A percentile compares a stretch with the other conserved stretches of the same genome.
These are phyloP conservation scores for Fusarium floridanum DNA, from an alignment of 2,329 filamentous ascomycete genomes.

Conservation along the genomic window DNA sequence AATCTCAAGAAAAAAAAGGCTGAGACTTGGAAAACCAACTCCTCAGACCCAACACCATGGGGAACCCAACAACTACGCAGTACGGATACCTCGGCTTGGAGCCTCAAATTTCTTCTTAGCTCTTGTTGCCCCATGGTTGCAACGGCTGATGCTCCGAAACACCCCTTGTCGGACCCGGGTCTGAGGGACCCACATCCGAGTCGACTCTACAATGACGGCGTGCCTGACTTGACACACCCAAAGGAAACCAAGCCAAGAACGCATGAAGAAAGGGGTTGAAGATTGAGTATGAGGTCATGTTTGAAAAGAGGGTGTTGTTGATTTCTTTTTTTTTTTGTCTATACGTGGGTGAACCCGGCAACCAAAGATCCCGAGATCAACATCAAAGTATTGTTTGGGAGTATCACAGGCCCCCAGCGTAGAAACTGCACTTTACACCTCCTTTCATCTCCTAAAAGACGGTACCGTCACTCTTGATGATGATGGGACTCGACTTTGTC, in stretches of 20 bases:
- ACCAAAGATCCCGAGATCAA: neutral
- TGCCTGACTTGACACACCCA: neutral
- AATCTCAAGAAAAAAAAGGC: neutral
- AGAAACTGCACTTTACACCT: neutral
- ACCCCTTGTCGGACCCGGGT: slow-evolving; percentile 16
- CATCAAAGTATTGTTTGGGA: neutral
- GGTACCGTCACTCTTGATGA: slow-evolving; percentile 51
- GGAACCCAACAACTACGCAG: neutral
- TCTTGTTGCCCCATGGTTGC: slow-evolving; percentile 12
- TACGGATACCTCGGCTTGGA: neutral
- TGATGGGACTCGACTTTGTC: slow-evolving; percentile 85
- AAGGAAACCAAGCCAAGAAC: neutral
- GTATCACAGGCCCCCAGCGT: neutral
- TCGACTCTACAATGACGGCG: slow-evolving; percentile 4
- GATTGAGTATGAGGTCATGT: neutral
- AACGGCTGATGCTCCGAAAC: slow-evolving; percentile 28
- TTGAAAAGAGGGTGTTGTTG: neutral
- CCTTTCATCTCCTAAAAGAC: slow-evolving; percentile 13
- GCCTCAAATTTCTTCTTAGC: slow-evolving; percentile 4
- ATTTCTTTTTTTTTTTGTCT: neutral
- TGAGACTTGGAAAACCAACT: neutral
- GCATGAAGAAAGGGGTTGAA: neutral
- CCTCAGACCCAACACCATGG: neutral
- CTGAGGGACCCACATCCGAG: neutral
- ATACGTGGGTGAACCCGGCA: neutral